A percentile compares a stretch with the other conserved stretches of the same genome.
These are phyloP conservation scores for Clonostachys rhizophaga DNA, from an alignment of 2,329 filamentous ascomycete genomes.

Conservation along the genomic window DNA sequence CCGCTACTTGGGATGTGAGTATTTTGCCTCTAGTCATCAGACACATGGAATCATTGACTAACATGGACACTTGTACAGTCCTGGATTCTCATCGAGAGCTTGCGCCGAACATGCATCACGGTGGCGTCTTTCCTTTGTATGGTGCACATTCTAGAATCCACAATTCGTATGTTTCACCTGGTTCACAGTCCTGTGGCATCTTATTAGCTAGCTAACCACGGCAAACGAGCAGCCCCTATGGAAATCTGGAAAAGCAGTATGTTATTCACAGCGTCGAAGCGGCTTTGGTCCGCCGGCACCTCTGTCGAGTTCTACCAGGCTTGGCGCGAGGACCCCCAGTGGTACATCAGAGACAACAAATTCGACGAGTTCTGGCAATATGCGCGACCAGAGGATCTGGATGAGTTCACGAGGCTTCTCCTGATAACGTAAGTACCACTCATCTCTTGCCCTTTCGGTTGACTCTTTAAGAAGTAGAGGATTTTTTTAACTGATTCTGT, in stretches of 20 bases:
- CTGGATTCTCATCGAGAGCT: constrained; percentile 37
- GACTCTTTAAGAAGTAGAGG: background rate
- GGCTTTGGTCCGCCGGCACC: constrained; percentile 35
- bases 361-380: constrained; percentile 29
- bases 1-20: constrained; percentile 35
- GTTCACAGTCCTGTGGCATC: constrained; percentile 7
- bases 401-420: constrained; percentile 31
- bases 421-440: constrained; percentile 25
- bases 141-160: constrained; percentile 22
- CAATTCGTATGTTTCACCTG: constrained; percentile 16
- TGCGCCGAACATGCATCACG: constrained; percentile 29
- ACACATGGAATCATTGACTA: background rate
- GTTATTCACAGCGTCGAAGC: constrained; percentile 29
- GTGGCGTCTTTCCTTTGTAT: constrained; percentile 23
- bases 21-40: constrained; percentile 1
- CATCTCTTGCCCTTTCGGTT: background rate
- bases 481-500: background rate
- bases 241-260: background rate
- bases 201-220: background rate
- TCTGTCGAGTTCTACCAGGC: constrained; percentile 34
- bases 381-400: constrained; percentile 26
- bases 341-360: constrained; percentile 21
- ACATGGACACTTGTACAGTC: constrained; percentile 10
- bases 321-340: constrained; percentile 37
- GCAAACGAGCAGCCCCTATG: background rate